phyloP scores from a whole-genome alignment of 176 grass and related monocot species.

The Otatea glauca region DNA sequence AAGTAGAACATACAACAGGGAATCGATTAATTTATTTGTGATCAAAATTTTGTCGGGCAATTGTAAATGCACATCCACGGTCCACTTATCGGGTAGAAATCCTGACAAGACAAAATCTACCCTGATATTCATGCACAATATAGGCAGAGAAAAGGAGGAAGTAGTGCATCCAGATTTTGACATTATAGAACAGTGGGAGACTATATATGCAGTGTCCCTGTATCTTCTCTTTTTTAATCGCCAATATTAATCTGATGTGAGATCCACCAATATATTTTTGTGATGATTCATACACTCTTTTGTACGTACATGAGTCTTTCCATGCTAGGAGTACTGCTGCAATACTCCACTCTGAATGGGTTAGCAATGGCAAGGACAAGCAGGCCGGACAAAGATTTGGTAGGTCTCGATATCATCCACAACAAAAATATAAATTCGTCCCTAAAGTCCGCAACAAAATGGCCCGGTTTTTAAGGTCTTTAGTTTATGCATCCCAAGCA shows the following conservation, averaged over 20 bases:
- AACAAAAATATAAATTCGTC: background rate
- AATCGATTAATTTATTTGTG: background rate
- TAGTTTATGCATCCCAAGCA: slow-evolving; percentile 39
- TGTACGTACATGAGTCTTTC: background rate
- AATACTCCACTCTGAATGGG: background rate
- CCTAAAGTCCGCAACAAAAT: slow-evolving; percentile 41
- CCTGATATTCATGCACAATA: too few species aligned
- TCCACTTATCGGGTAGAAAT: background rate
- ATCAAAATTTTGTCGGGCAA: background rate
- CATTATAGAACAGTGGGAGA: too few species aligned
- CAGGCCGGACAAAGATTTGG: slow-evolving; percentile 40
- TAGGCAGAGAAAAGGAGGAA: too few species aligned
- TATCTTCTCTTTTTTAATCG: too few species aligned
- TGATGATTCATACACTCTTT: slow-evolving; percentile 8
- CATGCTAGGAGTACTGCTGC: background rate
- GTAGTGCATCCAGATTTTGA: too few species aligned
- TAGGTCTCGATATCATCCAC: slow-evolving; percentile 22
- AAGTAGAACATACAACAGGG: background rate
- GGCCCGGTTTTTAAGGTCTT: slow-evolving; percentile 32
- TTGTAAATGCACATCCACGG: background rate
- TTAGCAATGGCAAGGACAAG: slow-evolving; percentile 5
- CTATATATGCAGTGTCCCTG: too few species aligned
- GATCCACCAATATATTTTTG: background rate
- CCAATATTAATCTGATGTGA: background rate
- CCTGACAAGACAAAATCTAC: background rate